phyloP scores from a whole-genome alignment of 805 yeast species.

The Pichia phayaonensis region DNA sequence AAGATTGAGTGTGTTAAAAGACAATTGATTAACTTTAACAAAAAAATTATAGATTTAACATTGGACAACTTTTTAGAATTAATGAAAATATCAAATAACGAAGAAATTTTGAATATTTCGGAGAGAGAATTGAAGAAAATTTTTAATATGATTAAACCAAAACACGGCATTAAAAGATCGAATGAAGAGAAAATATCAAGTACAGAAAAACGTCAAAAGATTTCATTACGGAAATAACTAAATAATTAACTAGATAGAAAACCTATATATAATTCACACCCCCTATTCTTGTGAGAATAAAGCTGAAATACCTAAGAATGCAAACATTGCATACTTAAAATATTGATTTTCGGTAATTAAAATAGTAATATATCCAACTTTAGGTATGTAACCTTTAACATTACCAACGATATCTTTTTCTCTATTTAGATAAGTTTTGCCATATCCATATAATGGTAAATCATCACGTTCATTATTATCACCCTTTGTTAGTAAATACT shows the following conservation, averaged over 20 bases:
- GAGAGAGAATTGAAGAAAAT: not conserved
- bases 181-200: not conserved
- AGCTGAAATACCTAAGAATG: conserved; percentile 63
- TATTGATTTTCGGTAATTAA: conserved; percentile 82
- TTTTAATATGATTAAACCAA: not conserved
- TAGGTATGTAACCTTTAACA: conserved; percentile 88
- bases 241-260: not conserved
- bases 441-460: conserved; percentile 70
- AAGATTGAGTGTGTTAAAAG: conserved; percentile 54
- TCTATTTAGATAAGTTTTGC: conserved; percentile 69
- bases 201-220: conserved; percentile 1
- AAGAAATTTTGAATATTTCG: not conserved
- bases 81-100: conserved; percentile 5
- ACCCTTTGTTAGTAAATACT: conserved; percentile 84
- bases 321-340: conserved; percentile 72
- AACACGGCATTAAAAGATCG: not conserved
- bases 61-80: conserved; percentile 10
- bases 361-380: conserved; percentile 84
- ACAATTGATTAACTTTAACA: conserved; percentile 28
- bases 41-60: conserved; percentile 3
- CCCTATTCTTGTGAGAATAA: conserved; percentile 53
- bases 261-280: too few relatives aligned
- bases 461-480: conserved; percentile 94
- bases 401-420: conserved; percentile 77
- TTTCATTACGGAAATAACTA: conserved; percentile 3